Base-by-base conservation (phyloP, 179 eudicot genomes). In the Gypsophila paniculata region DNA sequence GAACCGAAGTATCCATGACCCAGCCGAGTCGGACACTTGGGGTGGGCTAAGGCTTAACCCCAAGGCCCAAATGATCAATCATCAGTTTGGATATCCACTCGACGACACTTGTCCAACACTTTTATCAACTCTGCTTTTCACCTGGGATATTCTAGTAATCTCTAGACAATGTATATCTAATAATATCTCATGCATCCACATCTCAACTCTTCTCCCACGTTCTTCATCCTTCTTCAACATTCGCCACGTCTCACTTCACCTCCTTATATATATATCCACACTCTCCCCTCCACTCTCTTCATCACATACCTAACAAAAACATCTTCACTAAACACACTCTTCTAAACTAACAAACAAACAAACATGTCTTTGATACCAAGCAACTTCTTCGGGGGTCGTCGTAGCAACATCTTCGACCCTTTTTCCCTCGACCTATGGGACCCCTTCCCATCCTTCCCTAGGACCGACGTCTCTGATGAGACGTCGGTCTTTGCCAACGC, bases 371-470 rank as follows among this genome's bases (percentile, higher is more conserved):
- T 85, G 58, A 83, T 85, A 19, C 88, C 86, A 72, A 74, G 69
- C 71, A 58, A 26, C 66, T 52, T 68, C 55, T 76, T 81, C 59
- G 78, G 77, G 5, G 55, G 74, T 48, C 71, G 80, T 4, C 71
- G 79, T 34, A 57, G 65, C 75, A 78, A 44, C 72, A 59, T 77
- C 5, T 82, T 80, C 78, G 89, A 86, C 49, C 89, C 86, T 0
- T 82, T 79, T 77, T 79, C 86, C 18, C 72, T 80, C 8, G 86
- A 82, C 72, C 2, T 75, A 0, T 85, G 82, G 84, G 89, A 85
- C 69, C 85, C 89, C 9, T 83, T 81, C 74, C 18, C 54, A 73
- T 65, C 78, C 34, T 9, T 59, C 51, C 29, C 74, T 8, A 38
- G 53, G 8, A 19, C 72, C 8, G 71, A 61, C 17, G 22, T 62